A percentile compares a stretch with the other conserved stretches of the same genome.
Evolutionary conservation across 768 basidiomycete species (phyloP).

Genomic region (Imleria badia): DNA sequence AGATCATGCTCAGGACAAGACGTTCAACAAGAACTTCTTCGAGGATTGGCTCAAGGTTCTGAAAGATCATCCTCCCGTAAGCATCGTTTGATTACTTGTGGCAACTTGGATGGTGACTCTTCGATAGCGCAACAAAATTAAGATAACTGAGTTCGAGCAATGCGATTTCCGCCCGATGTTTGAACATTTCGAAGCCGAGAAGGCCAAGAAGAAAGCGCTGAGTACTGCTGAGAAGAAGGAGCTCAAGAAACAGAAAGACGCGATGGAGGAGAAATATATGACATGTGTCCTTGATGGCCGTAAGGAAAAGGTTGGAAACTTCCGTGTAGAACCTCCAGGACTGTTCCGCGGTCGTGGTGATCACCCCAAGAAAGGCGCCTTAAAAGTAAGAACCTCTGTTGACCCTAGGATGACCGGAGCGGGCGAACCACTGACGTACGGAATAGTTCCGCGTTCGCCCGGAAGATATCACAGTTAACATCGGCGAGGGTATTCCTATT

Average conservation of each 20-base stretch:
- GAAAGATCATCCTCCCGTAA: conserved; percentile 79
- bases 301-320: conserved; percentile 98
- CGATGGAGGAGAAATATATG: conserved; percentile 79
- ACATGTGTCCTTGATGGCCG: conserved; percentile 91
- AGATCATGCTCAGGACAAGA: conserved; percentile 84
- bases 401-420: not conserved
- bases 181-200: conserved; percentile 89
- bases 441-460: conserved; percentile 80
- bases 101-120: conserved; percentile 9
- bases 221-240: conserved; percentile 88
- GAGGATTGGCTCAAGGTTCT: conserved; percentile 81
- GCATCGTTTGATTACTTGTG: conserved; percentile 31
- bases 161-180: conserved; percentile 97
- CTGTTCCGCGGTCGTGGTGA: conserved; percentile 97
- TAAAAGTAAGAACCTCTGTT: conserved; percentile 63
- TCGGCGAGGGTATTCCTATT: conserved; percentile 69
- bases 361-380: conserved; percentile 94
- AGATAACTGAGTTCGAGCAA: conserved; percentile 70
- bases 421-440: conserved; percentile 6
- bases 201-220: conserved; percentile 89
- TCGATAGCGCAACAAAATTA: conserved; percentile 63
- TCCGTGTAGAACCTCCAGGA: conserved; percentile 98
- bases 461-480: conserved; percentile 95
- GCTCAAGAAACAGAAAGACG: conserved; percentile 81
- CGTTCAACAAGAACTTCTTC: conserved; percentile 96